Conservation (phyloP, 441 rosid species). For the Omphalea diandra region DNA sequence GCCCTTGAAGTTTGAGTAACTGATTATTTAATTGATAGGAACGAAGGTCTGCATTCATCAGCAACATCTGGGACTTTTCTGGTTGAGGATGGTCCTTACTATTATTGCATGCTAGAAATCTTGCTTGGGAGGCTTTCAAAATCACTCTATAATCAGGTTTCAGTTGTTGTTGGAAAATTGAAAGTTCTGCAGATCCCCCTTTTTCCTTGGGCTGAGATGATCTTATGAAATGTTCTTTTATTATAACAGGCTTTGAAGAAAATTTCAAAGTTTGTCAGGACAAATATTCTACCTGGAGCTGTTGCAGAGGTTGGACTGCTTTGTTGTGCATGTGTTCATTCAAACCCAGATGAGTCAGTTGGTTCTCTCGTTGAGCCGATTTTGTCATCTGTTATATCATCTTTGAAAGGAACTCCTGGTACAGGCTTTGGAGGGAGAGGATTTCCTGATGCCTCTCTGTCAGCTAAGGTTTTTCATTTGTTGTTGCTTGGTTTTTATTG, state of each 20-base stretch:
- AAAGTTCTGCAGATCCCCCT: slow-evolving; percentile 10
- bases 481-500: slow-evolving; percentile 27
- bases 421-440: slow-evolving; percentile 95
- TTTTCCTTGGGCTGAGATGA: not conserved
- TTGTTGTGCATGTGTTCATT: slow-evolving; percentile 97
- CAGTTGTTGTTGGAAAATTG: slow-evolving; percentile 26
- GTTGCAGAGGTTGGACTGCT: slow-evolving; percentile 99
- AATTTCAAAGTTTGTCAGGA: slow-evolving; percentile 90
- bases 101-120: slow-evolving; percentile 98
- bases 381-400: slow-evolving; percentile 72
- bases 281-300: slow-evolving; percentile 99
- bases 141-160: slow-evolving; percentile 86
- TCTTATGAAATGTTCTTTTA: slow-evolving; percentile 22
- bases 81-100: slow-evolving; percentile 97
- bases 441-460: slow-evolving; percentile 42
- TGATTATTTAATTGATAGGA: slow-evolving; percentile 47
- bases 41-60: slow-evolving; percentile 90
- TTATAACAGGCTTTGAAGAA: slow-evolving; percentile 85
- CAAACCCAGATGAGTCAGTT: slow-evolving; percentile 95
- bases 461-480: slow-evolving; percentile 61
- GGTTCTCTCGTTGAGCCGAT: slow-evolving; percentile 86
- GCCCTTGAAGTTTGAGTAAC: slow-evolving; percentile 1
- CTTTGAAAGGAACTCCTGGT: slow-evolving; percentile 85
- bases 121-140: slow-evolving; percentile 92
- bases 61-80: slow-evolving; percentile 97